Conservation (phyloP, 352 stramenopile genomes). For the Phytophthora cactorum region DNA sequence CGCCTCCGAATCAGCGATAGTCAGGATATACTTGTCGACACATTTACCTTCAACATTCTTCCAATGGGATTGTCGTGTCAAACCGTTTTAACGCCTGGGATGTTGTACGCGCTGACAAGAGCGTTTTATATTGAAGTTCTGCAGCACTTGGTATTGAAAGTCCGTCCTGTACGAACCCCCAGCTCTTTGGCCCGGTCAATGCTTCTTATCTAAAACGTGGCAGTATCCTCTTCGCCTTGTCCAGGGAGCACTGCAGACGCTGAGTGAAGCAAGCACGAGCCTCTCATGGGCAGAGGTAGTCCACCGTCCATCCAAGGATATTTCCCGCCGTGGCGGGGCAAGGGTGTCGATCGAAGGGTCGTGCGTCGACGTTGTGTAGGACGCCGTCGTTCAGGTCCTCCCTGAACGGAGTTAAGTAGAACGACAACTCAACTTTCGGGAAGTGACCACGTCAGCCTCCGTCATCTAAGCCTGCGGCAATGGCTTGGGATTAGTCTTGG, state of each 20-base stretch:
- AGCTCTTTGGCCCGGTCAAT: too few species aligned
- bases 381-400: conserved; percentile 4
- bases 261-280: too few species aligned
- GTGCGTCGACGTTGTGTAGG: background rate
- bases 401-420: conserved; percentile 24
- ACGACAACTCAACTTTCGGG: background rate
- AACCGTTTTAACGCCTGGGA: conserved; percentile 21
- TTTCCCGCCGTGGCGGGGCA: conserved; percentile 13
- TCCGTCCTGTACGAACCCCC: too few species aligned
- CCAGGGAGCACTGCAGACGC: too few species aligned
- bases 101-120: conserved; percentile 1
- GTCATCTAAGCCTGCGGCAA: too few species aligned
- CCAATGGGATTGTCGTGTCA: conserved; percentile 2
- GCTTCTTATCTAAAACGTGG: too few species aligned
- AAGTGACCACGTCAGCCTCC: too few species aligned
- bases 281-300: conserved; percentile 10
- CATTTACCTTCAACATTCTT: conserved; percentile 38
- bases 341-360: background rate
- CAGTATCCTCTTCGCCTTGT: too few species aligned
- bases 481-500: too few species aligned
- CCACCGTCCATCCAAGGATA: conserved; percentile 18
- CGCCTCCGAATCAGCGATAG: background rate
- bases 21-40: conserved; percentile 32
- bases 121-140: too few species aligned
- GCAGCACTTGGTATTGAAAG: too few species aligned